Evolutionary conservation across 352 stramenopile genomes (phyloP), one percentile per base, ranked within the genome.

Genomic region (Phytophthora pseudosyringae): DNA sequence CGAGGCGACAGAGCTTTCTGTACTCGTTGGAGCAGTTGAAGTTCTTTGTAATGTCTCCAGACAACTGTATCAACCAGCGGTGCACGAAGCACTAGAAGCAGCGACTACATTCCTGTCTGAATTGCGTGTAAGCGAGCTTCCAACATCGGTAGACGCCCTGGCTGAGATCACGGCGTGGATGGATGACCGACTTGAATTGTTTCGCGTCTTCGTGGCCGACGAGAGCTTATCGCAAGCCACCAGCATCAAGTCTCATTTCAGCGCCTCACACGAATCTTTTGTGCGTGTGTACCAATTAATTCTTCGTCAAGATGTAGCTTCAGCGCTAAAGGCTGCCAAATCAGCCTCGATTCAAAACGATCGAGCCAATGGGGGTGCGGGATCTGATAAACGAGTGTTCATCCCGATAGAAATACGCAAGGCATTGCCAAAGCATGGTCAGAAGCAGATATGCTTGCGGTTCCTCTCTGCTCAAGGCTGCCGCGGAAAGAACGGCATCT

Each of bases 101-200:
- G 41, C 12, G 13, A 10, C 38, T 5, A 25, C 3, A 1, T 43
- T 50, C 18, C 40, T 59, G 3, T 4, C 28, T 6, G 52, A 44
- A 12, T 5, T 59, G 3, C 40, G 52, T 5, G 55, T 64, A 3
- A 64, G 45, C 16, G 56, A 56, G 3, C 1, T 64, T 12, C 45
- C 45, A 13, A 36, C 45, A 8, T 45, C 56, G 9, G 12, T 11
- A 5, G 21, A 28, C 0, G 48, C 48, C 3, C 25, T 47, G 9
- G 7, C 35, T 8, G 33, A 50, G 16, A 56, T 50, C 11, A 48
- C 26, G 2, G 45, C 45, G 8, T 51, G 45, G 56, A 51, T 64
- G 0, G 56, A 64, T 16, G 45, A 50, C 21, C 35, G 36, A 18
- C 26, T 64, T 4, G 56, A 64, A 44, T 41, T 64, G 4, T 64